Percentiles rank a stretch among this genome's conserved stretches.
phyloP scores from a whole-genome alignment of 1,284 basidiomycete species.

The Malassezia globosa region DNA sequence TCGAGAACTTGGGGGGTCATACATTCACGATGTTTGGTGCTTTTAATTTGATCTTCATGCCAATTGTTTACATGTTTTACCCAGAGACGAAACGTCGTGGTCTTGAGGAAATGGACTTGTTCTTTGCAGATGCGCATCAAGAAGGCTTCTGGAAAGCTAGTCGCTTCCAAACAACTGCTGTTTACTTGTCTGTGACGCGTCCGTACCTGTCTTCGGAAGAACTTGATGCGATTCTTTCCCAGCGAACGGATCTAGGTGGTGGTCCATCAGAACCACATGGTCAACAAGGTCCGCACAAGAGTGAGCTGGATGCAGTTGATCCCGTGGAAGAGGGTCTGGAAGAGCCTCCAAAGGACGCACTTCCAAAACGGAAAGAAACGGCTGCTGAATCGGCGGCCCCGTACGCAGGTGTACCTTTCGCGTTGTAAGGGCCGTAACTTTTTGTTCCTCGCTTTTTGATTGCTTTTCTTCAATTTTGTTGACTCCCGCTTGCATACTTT shows the following conservation, averaged over 20 bases:
- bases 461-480: too few species aligned
- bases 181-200: slow-evolving; percentile 24
- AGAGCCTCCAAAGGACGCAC: too few species aligned
- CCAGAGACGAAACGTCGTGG: slow-evolving; percentile 44
- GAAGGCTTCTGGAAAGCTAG: slow-evolving; percentile 21
- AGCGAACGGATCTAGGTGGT: slow-evolving; percentile 5
- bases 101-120: slow-evolving; percentile 42
- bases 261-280: not conserved
- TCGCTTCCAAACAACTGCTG: slow-evolving; percentile 27
- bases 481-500: too few species aligned
- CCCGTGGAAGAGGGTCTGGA: not conserved
- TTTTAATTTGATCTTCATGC: slow-evolving; percentile 40
- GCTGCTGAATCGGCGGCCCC: too few species aligned
- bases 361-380: too few species aligned
- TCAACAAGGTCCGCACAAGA: not conserved
- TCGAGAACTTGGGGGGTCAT: slow-evolving; percentile 56
- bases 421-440: too few species aligned
- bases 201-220: slow-evolving; percentile 25
- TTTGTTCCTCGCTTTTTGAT: too few species aligned
- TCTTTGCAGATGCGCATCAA: slow-evolving; percentile 25
- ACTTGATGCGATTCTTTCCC: slow-evolving; percentile 23
- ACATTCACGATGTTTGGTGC: slow-evolving; percentile 44
- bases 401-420: too few species aligned
- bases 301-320: not conserved
- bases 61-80: slow-evolving; percentile 42